Base-by-base conservation (phyloP, 768 basidiomycete species). In the Mycena olivaceomarginata region DNA sequence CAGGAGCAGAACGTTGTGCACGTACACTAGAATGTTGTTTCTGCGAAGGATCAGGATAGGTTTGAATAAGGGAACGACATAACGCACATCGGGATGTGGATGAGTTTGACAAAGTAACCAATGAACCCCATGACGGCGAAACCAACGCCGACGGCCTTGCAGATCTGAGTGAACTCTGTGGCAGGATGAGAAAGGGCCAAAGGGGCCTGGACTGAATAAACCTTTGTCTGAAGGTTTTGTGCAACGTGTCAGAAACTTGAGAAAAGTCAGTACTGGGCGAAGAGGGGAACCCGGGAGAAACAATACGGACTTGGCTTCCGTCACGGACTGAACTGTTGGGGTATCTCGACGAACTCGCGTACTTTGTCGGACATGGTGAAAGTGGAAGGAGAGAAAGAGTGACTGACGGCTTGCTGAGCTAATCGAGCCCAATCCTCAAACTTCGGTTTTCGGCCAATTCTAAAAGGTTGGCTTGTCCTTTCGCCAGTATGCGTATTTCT, bases 91-190 rank as follows among this genome's bases (percentile, higher is more conserved):
- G 98, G 97, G 86, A 98, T 98, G 87, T 99, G 97, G 81, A 99
- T 97, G 80, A 99, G 93, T 87, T 99, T 99, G 80, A 98, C 98
- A 84, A 99, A 95, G 89, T 98, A 99, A 18, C 98, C 98, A 85
- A 99, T 97, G 91, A 99, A 98, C 18, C 98, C 98, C 98, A 99
- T 99, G 80, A 99, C 96, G 67, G 94, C 97, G 83, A 99, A 99
- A 16, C 98, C 98, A 77, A 99, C 94, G 2, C 97, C 97, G 70
- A 99, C 97, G 45, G 98, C 98, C 85, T 94, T 95, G 89, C 94
- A 99, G 79, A 99, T 98, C 84, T 98, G 97, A 56, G 92, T 80
- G 86, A 98, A 99, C 85, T 99, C 98, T 99, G 85, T 22, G 77
- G 43, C 66, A 25, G 46, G 71, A 18, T 77, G 15, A 77, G 67